Conservation (phyloP, 768 basidiomycete species). For the Gelatoporia subvermispora region DNA sequence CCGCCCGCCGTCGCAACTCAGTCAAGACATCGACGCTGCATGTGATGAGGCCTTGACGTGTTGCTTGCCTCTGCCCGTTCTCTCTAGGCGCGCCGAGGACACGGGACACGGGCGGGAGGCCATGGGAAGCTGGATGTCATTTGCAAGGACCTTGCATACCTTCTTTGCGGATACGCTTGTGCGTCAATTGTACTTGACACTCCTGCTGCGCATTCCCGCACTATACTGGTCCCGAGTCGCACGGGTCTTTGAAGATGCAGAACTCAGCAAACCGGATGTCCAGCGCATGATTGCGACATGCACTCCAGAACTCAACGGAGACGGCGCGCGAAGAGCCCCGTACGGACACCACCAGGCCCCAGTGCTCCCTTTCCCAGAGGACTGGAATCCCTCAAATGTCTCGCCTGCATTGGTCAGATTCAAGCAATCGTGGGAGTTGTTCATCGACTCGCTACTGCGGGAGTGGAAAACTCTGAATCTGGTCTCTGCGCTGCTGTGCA, state of each 20-base stretch:
- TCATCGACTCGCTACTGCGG: conserved; percentile 61
- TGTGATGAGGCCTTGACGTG: conserved; percentile 8
- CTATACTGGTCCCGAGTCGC: conserved; percentile 79
- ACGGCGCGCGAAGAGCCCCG: neutral
- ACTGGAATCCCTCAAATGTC: conserved; percentile 41
- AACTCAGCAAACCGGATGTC: conserved; percentile 72
- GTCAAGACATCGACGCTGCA: conserved; percentile 3
- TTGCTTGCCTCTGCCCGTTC: conserved; percentile 15
- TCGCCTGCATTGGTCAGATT: conserved; percentile 64
- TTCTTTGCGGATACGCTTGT: conserved; percentile 35
- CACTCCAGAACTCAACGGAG: conserved; percentile 1
- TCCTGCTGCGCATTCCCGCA: conserved; percentile 66
- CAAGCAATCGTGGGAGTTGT: conserved; percentile 62
- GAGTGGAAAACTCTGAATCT: conserved; percentile 79
- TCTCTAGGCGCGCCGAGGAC: neutral
- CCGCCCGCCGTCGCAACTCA: conserved; percentile 6
- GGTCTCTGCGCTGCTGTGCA: conserved; percentile 58
- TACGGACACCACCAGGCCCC: conserved; percentile 1
- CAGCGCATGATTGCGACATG: conserved; percentile 33
- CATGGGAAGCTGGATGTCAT: conserved; percentile 11
- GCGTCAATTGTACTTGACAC: conserved; percentile 38
- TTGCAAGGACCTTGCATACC: conserved; percentile 11
- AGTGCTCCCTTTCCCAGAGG: conserved; percentile 26
- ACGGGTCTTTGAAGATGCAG: conserved; percentile 71
- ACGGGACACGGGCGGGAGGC: neutral